Base-by-base conservation (phyloP, 2,329 filamentous ascomycete species). In the Arthroderma sp. region DNA sequence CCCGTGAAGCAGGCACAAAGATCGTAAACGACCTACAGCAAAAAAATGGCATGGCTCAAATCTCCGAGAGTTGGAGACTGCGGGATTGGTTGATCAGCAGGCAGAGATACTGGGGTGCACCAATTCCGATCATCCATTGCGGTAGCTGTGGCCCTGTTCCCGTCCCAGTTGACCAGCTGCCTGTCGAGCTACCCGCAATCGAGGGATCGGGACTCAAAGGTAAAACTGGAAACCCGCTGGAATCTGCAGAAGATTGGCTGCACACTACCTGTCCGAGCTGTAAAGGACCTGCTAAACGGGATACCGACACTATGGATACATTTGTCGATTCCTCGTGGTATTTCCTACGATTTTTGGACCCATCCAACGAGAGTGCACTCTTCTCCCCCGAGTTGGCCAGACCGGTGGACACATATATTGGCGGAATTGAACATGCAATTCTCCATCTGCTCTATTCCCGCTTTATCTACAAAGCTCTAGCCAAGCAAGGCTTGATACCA, bases 311-410 rank as follows among this genome's bases (percentile, higher is more conserved):
- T 2, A 94, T 94, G 87, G 87, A 94, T 61, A 94, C 87, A 0
- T 94, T 94, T 64, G 87, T 94, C 49, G 87, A 94, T 64, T 94
- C 86, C 1, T 93, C 86, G 44, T 94, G 87, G 87, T 94, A 94
- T 62, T 94, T 81, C 57, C 78, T 88, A 65, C 37, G 50, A 38
- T 52, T 50, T 33, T 64, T 80, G 29, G 85, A 93, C 54, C 69
- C 83, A 1, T 68, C 78, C 11, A 88, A 91, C 52, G 52, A 68
- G 9, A 56, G 72, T 1, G 60, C 67, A 9, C 78, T 78, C 0
- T 79, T 93, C 50, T 78, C 77, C 1, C 64, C 77, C n/a, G 64
- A 57, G 3, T 43, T 52, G 5, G 66, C 68, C 10, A 72, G 91
- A 38, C 85, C 86, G 0, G 85, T 94, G 0, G 85, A 94, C 58